Base-by-base conservation (phyloP, 208 protist genomes). In the Naegleria gruberi region DNA sequence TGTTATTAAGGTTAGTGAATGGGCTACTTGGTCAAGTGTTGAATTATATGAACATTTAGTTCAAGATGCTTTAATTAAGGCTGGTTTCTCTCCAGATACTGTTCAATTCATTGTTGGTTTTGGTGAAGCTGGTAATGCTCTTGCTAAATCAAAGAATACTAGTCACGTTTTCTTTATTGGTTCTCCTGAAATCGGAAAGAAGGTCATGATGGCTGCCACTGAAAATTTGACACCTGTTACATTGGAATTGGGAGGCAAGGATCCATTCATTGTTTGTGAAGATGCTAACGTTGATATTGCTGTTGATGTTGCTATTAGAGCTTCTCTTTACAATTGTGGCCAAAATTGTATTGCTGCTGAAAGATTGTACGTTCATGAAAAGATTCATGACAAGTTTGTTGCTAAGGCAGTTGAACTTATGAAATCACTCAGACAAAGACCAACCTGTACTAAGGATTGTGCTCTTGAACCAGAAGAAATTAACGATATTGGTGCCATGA, bases 231-330 rank as follows among this genome's bases (percentile, higher is more conserved):
- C 96, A 10, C 97, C 97, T 30, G 95, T 98, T 23, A 95, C 97
- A 87, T 94, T 98, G 26, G 97, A 98, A 92, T 94, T 98, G 42
- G 97, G 97, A 90, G 97, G 97, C 84, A 98, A 99, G 92, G 97
- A 98, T 91, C 95, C 97, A 7, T 95, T 95, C 43, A 93, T 99
- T 30, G 93, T 98, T 81, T 96, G 93, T 92, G 95, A 97, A 57
- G 96, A 98, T 90, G 95, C 94, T 81, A 94, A 98, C 91, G 90
- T 97, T 65, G 94, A 96, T n/a, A 94, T 97, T 90, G 93, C 97
- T 8, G 87, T 97, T 23, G 95, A 95, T 15, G 93, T 97, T 55
- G 93, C 97, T 83, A 95, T 98, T 94, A 94, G 96, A 51, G 95
- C 96, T 57, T 95, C 94, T 86, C 98, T 97, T 91, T 95, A 97